Evolutionary conservation across 2,329 filamentous ascomycete species (phyloP), one percentile per base, ranked within the genome.

Genomic region (Endocalyx cinctus): DNA sequence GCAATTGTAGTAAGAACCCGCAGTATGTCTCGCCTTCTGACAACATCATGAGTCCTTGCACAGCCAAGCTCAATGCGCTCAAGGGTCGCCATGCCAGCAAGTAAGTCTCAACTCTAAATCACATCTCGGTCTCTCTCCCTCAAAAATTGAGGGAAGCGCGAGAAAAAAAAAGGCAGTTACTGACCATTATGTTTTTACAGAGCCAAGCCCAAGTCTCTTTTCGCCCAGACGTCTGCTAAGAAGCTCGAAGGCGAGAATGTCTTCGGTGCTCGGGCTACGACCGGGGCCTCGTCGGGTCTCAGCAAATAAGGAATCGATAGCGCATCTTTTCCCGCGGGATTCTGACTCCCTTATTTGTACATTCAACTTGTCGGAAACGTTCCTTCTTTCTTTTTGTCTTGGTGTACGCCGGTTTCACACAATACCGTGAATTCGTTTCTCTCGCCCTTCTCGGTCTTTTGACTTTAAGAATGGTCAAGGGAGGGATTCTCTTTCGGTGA

Each of bases 31-130:
- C 84, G 13, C 87, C 87, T 3, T 89, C 84, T n/a, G 87, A 94
- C 62, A 80, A 79, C 63, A 89, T 94, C 68, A 85, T 88, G 80
- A 88, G 83, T 50, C 87, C 87, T 22, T 88, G 85, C 62, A 84
- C 82, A 13, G 82, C 84, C 60, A 92, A 92, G 72, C 75, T 92
- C 51, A 83, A 74, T 43, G 82, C 83, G 25, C 78, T 89, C 61
- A 84, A 85, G 63, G 85, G 77, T 65, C 88, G 87, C 69, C 82
- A 87, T 53, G 80, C 80, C 42, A 74, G 74, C 64, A 90, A 88
- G 82, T 87, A 70, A 57, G 76, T 72, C 5, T 14, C 30, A 18
- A 17, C 20, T n/a, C 20, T n/a, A n/a, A 13, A 12, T 6, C 19
- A 6, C 6, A 19, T 10, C 6, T 19, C 11, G 11, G 29, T 12